Percentiles rank a stretch among this genome's conserved stretches.
Evolutionary conservation across 1,284 basidiomycete genomes (phyloP).

Genomic region (Trichosporon ovoides): DNA sequence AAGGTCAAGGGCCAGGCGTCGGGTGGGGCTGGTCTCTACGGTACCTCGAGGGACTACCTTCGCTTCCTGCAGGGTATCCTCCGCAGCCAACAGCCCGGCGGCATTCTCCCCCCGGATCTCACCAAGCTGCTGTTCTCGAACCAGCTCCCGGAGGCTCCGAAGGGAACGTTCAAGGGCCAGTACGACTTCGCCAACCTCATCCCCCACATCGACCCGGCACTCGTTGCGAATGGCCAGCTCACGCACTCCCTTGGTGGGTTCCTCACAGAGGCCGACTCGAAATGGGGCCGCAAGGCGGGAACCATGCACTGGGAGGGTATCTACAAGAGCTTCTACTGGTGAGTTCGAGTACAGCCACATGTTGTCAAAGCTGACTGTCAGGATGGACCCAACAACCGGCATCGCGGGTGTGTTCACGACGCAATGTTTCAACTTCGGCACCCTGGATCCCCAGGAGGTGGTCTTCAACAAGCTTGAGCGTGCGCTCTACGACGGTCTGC

Average conservation of each 20-base stretch:
- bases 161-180: constrained; percentile 15
- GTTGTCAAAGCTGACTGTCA: too few relatives aligned
- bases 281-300: constrained; percentile 23
- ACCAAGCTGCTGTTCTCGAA: constrained; percentile 27
- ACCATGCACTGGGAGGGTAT: constrained; percentile 30
- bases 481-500: constrained; percentile 29
- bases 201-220: constrained; percentile 11
- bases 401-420: constrained; percentile 26
- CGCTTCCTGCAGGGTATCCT: constrained; percentile 31
- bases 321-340: constrained; percentile 35
- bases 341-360: too few relatives aligned
- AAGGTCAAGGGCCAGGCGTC: constrained; percentile 53
- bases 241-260: constrained; percentile 21
- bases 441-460: constrained; percentile 8
- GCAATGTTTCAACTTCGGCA: constrained; percentile 21
- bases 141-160: constrained; percentile 14
- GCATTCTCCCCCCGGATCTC: constrained; percentile 22
- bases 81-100: constrained; percentile 6
- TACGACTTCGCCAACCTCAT: constrained; percentile 12
- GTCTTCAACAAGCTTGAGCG: constrained; percentile 34
- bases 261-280: constrained; percentile 15
- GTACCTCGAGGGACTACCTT: constrained; percentile 37
- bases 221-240: constrained; percentile 3
- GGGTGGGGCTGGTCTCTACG: constrained; percentile 41
- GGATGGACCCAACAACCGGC: constrained; percentile 32